These are phyloP conservation scores for Stellera chamaejasme DNA, from an alignment of 345 rosid genomes.

Conservation along the genomic window DNA sequence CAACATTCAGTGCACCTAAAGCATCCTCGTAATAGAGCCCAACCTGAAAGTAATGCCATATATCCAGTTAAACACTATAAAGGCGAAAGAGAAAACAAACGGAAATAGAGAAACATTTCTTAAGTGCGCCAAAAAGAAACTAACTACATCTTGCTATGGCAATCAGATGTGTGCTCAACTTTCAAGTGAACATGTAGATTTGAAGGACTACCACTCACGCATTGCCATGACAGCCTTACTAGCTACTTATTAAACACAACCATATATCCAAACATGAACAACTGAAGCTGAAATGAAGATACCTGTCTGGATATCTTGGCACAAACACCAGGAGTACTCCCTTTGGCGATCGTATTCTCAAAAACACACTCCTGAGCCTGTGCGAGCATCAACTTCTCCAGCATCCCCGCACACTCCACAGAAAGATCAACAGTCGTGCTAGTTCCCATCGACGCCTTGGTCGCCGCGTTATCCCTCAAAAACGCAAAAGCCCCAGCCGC, in stretches of 20 bases:
- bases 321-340: constrained; percentile 92
- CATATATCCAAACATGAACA: not conserved
- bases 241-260: no score
- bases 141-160: no score
- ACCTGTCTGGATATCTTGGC: constrained; percentile 95
- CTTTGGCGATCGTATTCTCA: constrained; percentile 92
- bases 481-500: constrained; percentile 82
- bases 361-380: constrained; percentile 98
- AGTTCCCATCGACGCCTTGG: constrained; percentile 69
- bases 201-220: no score
- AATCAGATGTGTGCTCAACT: no score
- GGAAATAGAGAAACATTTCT: no score
- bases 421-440: constrained; percentile 77
- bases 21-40: constrained; percentile 95
- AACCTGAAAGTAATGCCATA: constrained; percentile 39
- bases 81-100: no score
- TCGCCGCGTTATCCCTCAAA: constrained; percentile 64
- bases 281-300: constrained; percentile 11
- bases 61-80: not conserved
- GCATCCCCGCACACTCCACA: constrained; percentile 86
- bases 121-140: no score
- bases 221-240: no score
- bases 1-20: constrained; percentile 51
- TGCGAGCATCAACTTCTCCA: constrained; percentile 91
- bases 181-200: no score